Evolutionary conservation across 148 eudicot genomes (phyloP), one percentile per base, ranked within the genome.

Genomic region (Rhododendron williamsianum): DNA sequence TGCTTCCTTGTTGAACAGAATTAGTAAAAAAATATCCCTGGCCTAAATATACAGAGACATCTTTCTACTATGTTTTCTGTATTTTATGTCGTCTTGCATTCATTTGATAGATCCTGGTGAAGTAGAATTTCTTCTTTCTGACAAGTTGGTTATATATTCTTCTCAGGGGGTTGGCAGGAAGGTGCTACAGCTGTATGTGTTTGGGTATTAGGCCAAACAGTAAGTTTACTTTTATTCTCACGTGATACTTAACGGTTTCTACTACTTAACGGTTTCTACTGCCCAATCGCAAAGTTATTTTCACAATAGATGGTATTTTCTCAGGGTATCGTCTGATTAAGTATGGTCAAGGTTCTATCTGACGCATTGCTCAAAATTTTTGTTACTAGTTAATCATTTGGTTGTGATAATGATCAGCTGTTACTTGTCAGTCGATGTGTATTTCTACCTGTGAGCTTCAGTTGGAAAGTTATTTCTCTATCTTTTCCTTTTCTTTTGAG

Each of bases 161-260:
- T 80, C 36, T 76, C 82, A 95, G 98, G 95, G 80, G 95, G 95
- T 25, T 95, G 98, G 98, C 94, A 85, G 85, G 98, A 95, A 91
- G 98, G 98, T 85, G 94, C 97, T 86, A 93, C 97, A 76, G 97
- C 98, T 90, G 98, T 94, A 86, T 95, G 97, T 83, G 85, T 94
- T 74, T 95, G 98, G 97, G 83, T 94, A 41, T 86, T 95, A 82
- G 94, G 92, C 84, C 93, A 88, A 85, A 95, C 91, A 82, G 98
- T 95, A 91, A 91, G 94, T 90, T 72, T 81, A 49, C 78, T 72
- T 12, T 45, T 11, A 8, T 69, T 36, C 76, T 69, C 43, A 45
- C 11, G 7, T 46, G 72, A 23, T 78, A 45, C 23, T 3, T 48
- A 45, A 67, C 41, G 8, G 36, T 67, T 18, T 69, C 36, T 82